phyloP scores from a whole-genome alignment of 1,139 yeast species.

The Candida sanyaensis region DNA sequence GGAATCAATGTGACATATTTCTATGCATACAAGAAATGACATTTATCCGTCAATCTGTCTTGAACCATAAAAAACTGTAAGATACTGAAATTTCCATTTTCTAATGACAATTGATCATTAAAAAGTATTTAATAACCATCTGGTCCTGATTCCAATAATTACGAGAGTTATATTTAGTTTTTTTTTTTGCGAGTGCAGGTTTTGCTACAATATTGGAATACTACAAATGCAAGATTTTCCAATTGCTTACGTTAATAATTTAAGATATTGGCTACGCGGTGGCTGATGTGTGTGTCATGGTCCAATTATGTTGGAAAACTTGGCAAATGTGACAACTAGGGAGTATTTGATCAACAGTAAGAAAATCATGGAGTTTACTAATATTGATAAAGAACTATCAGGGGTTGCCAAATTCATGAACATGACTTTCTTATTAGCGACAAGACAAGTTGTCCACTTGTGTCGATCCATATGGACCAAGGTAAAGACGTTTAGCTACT shows the following conservation, averaged over 20 bases:
- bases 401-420: too few species aligned
- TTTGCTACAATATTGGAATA: slow-evolving; percentile 64
- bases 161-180: slow-evolving; percentile 40
- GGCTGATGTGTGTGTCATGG: slow-evolving; percentile 66
- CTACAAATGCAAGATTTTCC: slow-evolving; percentile 51
- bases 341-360: slow-evolving; percentile 50
- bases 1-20: too few species aligned
- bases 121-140: slow-evolving; percentile 40
- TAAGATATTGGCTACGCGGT: slow-evolving; percentile 55
- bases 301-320: slow-evolving; percentile 44
- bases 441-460: slow-evolving; percentile 47
- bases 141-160: slow-evolving; percentile 49
- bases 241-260: slow-evolving; percentile 44
- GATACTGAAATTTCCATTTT: slow-evolving; percentile 33
- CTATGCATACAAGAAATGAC: too few species aligned
- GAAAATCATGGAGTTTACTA: slow-evolving; percentile 61
- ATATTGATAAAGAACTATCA: slow-evolving; percentile 49
- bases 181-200: slow-evolving; percentile 63
- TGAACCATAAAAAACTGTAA: slow-evolving; percentile 45
- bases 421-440: too few species aligned
- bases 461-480: slow-evolving; percentile 49
- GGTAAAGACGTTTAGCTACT: slow-evolving; percentile 49
- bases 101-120: slow-evolving; percentile 38
- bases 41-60: slow-evolving; percentile 13
- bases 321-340: slow-evolving; percentile 44